Base-by-base conservation (phyloP, 139 green algal genomes). In the Volvox reticuliferus region DNA sequence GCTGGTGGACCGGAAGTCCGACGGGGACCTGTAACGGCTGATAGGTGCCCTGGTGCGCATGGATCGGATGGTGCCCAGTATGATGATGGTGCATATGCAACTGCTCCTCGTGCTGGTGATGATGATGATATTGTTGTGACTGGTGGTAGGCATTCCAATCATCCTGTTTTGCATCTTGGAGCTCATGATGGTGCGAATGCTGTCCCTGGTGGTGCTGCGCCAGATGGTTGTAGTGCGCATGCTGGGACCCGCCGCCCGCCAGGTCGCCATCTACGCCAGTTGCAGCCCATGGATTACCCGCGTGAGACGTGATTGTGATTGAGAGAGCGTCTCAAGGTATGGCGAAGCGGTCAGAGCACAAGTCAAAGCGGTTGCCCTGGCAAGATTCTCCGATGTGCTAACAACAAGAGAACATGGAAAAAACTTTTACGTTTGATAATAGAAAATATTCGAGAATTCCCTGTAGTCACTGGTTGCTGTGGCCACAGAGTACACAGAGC, bases 81-180 rank as follows among this genome's bases (percentile, higher is more conserved):
- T 76, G 61, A 12, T 76, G 61, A 19, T 63, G 32, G 0, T 88
- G 63, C 6, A 65, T 24, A 33, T 89, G 83, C 1, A 71, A 69
- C 67, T 89, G 83, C 12, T 89, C 28, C 36, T 77, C 61, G 14
- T 86, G 24, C 18, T 71, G 50, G 17, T 44, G 79, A 24, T 86
- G 79, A 16, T 86, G 79, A n/a, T 71, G 79, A 33, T 86, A 26
- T 44, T 84, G 78, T 44, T 86, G 79, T 19, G 79, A 44, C 20
- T 71, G 79, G 12, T 80, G 67, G 13, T 81, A 89, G 14, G 68
- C 22, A 20, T 89, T 73, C 83, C 83, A 89, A 21, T 89, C 83
- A 19, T 89, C 83, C 68, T 78, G 36, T 71, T 77, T 32, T 3
- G 20, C 9, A 2, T 88, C 82, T 13, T 78, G 33, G 12, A 67